Base-by-base conservation (phyloP, 306 rosid species). In the Begonia masoniana region DNA sequence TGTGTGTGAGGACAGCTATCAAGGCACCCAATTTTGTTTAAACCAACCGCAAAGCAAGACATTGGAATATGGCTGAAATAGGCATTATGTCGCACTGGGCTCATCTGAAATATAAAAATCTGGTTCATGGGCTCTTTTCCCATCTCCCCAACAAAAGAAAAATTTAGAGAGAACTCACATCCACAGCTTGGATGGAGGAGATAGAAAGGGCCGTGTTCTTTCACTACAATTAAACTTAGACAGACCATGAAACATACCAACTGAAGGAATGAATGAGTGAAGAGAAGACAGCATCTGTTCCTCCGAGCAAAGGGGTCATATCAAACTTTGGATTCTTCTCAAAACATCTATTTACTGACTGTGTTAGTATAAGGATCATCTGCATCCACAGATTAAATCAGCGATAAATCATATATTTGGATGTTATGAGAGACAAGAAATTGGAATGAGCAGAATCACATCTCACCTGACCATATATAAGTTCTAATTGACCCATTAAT, bases 311-410 rank as follows among this genome's bases (percentile, higher is more conserved):
- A 64, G 95, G 78, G 58, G 97, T 78, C 95, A 85, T 88, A 67
- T 88, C 97, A 78, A 88, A 88, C 83, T 85, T 88, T n/a, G 97
- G 74, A 54, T 88, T 88, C 89, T 81, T 88, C 87, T 85, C 97
- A 73, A 88, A 88, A 75, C 89, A 85, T 71, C 78, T 82, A 74
- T 82, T 82, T 57, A 88, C 81, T 19, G 97, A 80, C 83, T 88
- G 85, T 39, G 97, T 88, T 62, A 88, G 68, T 73, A 88, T 88
- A 62, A 88, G 87, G 64, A 88, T 74, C 89, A 88, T 76, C 97
- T 88, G 95, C 93, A 84, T 55, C 55, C 73, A 71, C 60, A 61
- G 50, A 9, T 5, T 31, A 31, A 31, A 31, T 31, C 1, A 1
- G 39, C 39, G 9, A 31, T 31, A 31, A 31, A 31, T 31, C 2